These are phyloP conservation scores for Zea mays DNA, from an alignment of 176 grass and related monocot species.

Conservation along the genomic window DNA sequence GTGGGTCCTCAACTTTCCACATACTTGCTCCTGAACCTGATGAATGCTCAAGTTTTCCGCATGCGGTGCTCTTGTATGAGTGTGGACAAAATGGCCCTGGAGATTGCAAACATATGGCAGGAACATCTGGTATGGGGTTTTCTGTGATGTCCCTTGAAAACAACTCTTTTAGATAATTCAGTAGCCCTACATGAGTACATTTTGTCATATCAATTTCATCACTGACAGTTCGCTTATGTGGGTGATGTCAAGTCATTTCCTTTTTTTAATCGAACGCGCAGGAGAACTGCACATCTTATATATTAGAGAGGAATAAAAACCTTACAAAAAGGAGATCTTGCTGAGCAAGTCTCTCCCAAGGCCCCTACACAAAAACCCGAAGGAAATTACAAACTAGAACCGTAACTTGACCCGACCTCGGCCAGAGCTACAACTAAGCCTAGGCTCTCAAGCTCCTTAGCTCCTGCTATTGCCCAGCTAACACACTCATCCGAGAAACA, in stretches of 20 bases:
- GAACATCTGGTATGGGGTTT: conserved; percentile 45
- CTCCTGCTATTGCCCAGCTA: too few species aligned
- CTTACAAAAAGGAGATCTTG: too few species aligned
- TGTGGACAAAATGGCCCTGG: conserved; percentile 21
- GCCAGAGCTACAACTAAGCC: too few species aligned
- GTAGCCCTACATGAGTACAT: conserved; percentile 15
- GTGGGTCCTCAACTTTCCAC: conserved; percentile 38
- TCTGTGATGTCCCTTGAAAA: conserved; percentile 12
- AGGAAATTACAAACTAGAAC: too few species aligned
- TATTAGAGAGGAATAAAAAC: too few species aligned
- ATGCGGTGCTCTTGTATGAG: conserved; percentile 56
- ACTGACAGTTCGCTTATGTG: not conserved
- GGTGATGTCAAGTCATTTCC: conserved; percentile 10
- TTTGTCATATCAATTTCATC: not conserved
- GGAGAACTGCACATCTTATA: too few species aligned
- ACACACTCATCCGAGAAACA: too few species aligned
- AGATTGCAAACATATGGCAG: conserved; percentile 27
- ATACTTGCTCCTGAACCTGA: conserved; percentile 48
- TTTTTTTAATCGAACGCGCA: not conserved
- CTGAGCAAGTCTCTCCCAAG: too few species aligned
- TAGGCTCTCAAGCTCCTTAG: too few species aligned
- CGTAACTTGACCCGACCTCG: too few species aligned
- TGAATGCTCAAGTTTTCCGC: conserved; percentile 41
- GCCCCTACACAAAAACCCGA: too few species aligned
- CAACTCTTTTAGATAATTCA: conserved; percentile 13